These are phyloP conservation scores for Neolentinus lepideus DNA, from an alignment of 1,284 basidiomycete genomes.

Conservation along the genomic window DNA sequence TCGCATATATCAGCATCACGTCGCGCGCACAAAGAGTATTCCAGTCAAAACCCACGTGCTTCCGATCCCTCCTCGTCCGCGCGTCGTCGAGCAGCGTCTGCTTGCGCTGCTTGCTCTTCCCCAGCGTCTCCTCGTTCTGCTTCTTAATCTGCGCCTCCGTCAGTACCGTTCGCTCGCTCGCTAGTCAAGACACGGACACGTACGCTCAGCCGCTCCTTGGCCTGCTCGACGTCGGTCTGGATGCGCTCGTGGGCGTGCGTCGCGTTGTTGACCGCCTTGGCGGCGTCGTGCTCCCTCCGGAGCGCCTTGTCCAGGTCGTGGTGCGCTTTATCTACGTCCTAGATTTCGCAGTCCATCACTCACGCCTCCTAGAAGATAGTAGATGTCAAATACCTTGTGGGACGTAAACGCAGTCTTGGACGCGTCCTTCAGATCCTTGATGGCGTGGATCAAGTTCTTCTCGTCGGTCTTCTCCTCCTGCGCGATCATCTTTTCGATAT, in stretches of 20 bases:
- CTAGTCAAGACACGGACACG: constrained; percentile 6
- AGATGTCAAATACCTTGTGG: constrained; percentile 32
- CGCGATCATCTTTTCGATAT: constrained; percentile 36
- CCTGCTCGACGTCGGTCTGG: constrained; percentile 30
- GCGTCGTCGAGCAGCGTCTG: constrained; percentile 11
- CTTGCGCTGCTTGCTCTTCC: constrained; percentile 8
- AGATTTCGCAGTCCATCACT: constrained; percentile 1
- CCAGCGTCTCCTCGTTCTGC: constrained; percentile 11
- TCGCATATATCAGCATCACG: neutral
- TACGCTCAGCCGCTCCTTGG: constrained; percentile 38
- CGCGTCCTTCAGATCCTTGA: constrained; percentile 38
- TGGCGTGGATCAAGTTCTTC: constrained; percentile 31
- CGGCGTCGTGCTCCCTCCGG: constrained; percentile 37
- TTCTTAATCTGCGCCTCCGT: constrained; percentile 13
- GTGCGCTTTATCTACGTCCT: constrained; percentile 39
- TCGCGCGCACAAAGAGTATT: neutral
- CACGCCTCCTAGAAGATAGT: neutral
- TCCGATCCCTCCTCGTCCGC: constrained; percentile 15
- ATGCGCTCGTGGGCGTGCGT: constrained; percentile 43
- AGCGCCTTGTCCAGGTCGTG: constrained; percentile 38
- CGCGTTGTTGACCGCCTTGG: constrained; percentile 38
- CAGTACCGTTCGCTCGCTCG: neutral
- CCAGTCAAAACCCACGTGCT: constrained; percentile 15
- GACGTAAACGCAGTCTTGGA: constrained; percentile 39
- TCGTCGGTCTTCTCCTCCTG: constrained; percentile 42